These are phyloP conservation scores for Malassezia vespertilionis DNA, from an alignment of 1,284 basidiomycete genomes.

Conservation along the genomic window DNA sequence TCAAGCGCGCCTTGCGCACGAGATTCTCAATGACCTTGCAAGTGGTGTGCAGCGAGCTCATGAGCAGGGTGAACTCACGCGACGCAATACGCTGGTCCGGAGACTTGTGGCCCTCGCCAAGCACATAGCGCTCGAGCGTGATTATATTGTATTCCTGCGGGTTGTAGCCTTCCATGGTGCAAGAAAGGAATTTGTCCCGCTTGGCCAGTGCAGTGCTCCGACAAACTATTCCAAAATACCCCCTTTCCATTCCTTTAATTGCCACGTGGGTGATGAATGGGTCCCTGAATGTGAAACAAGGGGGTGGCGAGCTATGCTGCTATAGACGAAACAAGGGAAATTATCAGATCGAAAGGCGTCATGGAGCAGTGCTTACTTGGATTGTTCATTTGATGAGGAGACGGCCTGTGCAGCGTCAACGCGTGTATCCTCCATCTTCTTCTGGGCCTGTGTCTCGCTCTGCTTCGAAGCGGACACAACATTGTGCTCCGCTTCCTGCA, in stretches of 20 bases:
- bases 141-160: constrained; percentile 42
- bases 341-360: no score
- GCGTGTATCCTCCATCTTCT: background rate
- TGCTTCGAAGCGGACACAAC: background rate
- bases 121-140: constrained; percentile 45
- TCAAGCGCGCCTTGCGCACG: constrained; percentile 87
- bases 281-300: no score
- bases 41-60: constrained; percentile 81
- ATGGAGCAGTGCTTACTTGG: no score
- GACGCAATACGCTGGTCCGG: constrained; percentile 27
- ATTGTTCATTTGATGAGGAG: no score
- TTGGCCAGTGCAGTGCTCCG: background rate
- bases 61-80: constrained; percentile 84
- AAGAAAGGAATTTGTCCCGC: background rate
- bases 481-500: no score
- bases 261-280: no score
- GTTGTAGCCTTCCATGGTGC: constrained; percentile 21
- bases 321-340: no score
- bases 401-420: background rate
- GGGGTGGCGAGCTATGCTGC: no score
- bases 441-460: background rate
- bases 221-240: no score
- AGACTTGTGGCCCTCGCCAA: constrained; percentile 34
- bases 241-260: background rate
- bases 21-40: constrained; percentile 90